Conservation (phyloP, 1,139 yeast species). For the Yamadazyma spencermartinsiae region DNA sequence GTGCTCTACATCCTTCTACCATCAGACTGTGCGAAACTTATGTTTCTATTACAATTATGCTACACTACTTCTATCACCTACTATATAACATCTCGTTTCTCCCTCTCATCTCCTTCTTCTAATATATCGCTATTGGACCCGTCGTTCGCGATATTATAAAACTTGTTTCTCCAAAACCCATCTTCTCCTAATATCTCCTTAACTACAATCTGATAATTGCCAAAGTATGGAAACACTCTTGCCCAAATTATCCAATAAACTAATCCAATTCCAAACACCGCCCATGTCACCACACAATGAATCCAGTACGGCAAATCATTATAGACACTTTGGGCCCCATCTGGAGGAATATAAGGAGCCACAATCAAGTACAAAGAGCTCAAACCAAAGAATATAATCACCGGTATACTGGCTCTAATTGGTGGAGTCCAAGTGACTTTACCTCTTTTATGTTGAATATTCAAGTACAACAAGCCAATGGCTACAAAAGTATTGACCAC, state of each 20-base stretch:
- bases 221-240: slow-evolving; percentile 54
- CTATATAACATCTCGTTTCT: not conserved
- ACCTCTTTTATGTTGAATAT: slow-evolving; percentile 53
- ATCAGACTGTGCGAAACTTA: too few relatives aligned
- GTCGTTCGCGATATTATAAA: slow-evolving; percentile 42
- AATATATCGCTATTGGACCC: slow-evolving; percentile 17
- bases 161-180: slow-evolving; percentile 74
- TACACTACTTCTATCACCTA: not conserved
- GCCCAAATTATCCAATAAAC: slow-evolving; percentile 74
- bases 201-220: slow-evolving; percentile 58
- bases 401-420: slow-evolving; percentile 64
- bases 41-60: too few relatives aligned
- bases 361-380: slow-evolving; percentile 70
- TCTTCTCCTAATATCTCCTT: slow-evolving; percentile 64
- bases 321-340: slow-evolving; percentile 65
- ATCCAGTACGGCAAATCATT: slow-evolving; percentile 70
- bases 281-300: slow-evolving; percentile 84
- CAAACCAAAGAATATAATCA: slow-evolving; percentile 62
- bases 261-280: slow-evolving; percentile 69
- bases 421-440: slow-evolving; percentile 71
- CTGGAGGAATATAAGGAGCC: slow-evolving; percentile 84
- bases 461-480: slow-evolving; percentile 41
- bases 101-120: slow-evolving; percentile 11
- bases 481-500: slow-evolving; percentile 50
- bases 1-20: too few relatives aligned